Percentiles rank a stretch among this genome's conserved stretches.
phyloP scores from a whole-genome alignment of 192 early-diverging fungal genomes.

The Paraglomus occultum region DNA sequence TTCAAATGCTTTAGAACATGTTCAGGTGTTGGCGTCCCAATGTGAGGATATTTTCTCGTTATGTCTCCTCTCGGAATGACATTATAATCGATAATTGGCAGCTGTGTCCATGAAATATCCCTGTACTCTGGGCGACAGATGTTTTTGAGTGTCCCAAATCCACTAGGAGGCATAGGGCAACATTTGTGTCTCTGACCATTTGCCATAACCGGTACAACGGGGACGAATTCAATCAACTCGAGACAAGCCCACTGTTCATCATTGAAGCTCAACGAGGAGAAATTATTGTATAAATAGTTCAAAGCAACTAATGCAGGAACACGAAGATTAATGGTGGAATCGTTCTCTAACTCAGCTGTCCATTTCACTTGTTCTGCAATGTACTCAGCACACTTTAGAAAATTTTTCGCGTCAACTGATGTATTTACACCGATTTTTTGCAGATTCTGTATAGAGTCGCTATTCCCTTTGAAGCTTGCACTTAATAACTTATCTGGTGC shows the following conservation, averaged over 20 bases:
- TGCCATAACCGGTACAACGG: background rate
- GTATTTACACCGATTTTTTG: constrained; percentile 1
- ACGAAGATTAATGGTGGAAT: background rate
- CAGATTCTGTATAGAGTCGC: background rate
- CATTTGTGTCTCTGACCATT: background rate
- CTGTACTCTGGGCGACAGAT: background rate
- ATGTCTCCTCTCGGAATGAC: background rate
- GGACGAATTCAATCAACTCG: background rate
- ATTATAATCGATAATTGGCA: background rate
- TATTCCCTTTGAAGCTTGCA: background rate
- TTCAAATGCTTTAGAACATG: background rate
- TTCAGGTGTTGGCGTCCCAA: background rate
- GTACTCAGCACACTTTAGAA: constrained; percentile 9
- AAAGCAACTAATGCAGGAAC: background rate
- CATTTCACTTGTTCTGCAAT: background rate
- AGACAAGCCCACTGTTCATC: background rate
- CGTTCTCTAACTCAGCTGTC: background rate
- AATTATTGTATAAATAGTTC: background rate
- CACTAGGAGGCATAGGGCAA: background rate
- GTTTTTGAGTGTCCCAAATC: background rate
- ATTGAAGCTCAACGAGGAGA: background rate
- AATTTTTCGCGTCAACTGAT: background rate
- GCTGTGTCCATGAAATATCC: constrained; percentile 7
- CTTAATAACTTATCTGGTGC: background rate
- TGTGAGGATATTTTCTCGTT: background rate